Evolutionary conservation across 2,329 filamentous ascomycete genomes (phyloP), one percentile per base, ranked within the genome.

Genomic region (Stachybotrys echinatus): DNA sequence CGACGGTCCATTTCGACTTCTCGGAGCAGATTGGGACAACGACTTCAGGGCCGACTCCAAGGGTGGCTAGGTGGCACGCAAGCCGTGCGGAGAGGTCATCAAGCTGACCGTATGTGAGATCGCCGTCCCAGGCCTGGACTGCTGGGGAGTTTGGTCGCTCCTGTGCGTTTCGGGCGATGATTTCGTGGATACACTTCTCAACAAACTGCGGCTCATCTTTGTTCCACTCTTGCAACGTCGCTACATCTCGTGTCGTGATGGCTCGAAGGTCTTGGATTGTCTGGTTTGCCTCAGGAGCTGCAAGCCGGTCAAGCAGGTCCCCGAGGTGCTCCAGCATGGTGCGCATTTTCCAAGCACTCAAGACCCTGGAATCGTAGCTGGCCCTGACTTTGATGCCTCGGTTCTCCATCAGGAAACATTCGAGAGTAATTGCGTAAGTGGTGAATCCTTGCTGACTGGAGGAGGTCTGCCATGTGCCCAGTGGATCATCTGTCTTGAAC

Each of bases 11-110:
- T n/a, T 81, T 65, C 12, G 79, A 85, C 64, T 87, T 88, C 40
- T 86, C 79, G 62, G 88, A 74, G 38, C 82, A 76, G 20, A 89
- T 73, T 7, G 79, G 80, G 3, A 89, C 74, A 12, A 86, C 70
- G 14, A 78, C 71, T 27, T 77, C 74, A 2, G 71, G 67, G 0
- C 66, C 61, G 1, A 79, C 69, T 2, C 76, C 76, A 12, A 70
- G 61, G 20, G 69, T 64, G 2, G 72, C 56, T 1, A 87, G 68
- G 46, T 72, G 62, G 12, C 61, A 60, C 2, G 68, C 66, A 8
- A 72, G 58, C 4, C 58, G 60, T 4, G 61, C 61, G 2, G 64
- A 61, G 12, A 65, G 58, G 6, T 61, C 55, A 10, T 67, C 63
- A 4, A 71, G 49, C 46, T 69, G 55, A 6, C 55, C 47, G 42